These are phyloP conservation scores for Priceomyces castillae DNA, from an alignment of 805 yeast species.

Conservation along the genomic window DNA sequence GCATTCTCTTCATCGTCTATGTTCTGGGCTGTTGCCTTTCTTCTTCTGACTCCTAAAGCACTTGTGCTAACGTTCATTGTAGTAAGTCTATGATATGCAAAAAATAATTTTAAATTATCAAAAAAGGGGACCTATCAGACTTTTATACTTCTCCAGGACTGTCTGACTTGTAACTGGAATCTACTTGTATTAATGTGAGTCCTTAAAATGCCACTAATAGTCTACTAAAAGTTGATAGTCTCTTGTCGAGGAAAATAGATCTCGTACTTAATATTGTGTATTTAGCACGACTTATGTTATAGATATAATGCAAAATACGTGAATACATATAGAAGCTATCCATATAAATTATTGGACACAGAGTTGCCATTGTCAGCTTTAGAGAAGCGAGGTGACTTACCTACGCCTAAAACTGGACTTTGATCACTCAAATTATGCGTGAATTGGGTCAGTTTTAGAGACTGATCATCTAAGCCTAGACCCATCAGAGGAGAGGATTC, in stretches of 20 bases:
- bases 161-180: not conserved
- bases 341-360: not conserved
- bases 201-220: not conserved
- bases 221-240: not conserved
- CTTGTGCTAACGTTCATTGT: constrained; percentile 86
- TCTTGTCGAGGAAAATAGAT: constrained; percentile 1
- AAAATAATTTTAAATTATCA: not conserved
- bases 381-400: not conserved
- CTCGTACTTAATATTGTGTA: not conserved
- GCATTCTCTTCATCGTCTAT: constrained; percentile 92
- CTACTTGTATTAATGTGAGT: not conserved
- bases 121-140: not conserved
- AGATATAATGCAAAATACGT: not conserved
- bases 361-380: not conserved
- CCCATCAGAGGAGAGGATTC: constrained; percentile 12
- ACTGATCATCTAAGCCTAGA: not conserved
- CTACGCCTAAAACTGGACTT: not conserved
- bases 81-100: not conserved
- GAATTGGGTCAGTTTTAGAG: not conserved
- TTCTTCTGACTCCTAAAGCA: constrained; percentile 79
- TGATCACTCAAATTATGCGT: not conserved
- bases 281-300: not conserved
- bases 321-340: not conserved
- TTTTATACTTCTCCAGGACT: not conserved
- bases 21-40: constrained; percentile 55